Evolutionary conservation across 1,139 yeast genomes (phyloP).

Genomic region (Blastobotrys capitulatus): DNA sequence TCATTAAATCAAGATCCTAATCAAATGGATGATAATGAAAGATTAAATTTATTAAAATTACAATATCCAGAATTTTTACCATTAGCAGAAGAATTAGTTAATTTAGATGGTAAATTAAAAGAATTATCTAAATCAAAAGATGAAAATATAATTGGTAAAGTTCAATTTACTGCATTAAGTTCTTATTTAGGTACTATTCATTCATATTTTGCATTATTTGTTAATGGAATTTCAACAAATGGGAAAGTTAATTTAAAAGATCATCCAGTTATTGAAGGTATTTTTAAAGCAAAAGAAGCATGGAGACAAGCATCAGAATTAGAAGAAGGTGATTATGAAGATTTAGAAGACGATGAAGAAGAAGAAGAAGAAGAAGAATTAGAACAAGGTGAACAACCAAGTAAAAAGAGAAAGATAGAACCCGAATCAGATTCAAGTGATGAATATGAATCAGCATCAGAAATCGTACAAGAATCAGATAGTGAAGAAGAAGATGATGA

Average conservation of each 20-base stretch:
- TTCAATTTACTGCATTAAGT: slow-evolving; percentile 64
- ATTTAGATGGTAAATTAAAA: slow-evolving; percentile 43
- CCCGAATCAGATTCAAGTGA: slow-evolving; percentile 12
- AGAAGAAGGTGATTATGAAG: slow-evolving; percentile 10
- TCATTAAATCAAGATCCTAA: slow-evolving; percentile 34
- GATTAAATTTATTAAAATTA: slow-evolving; percentile 25
- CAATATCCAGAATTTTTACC: slow-evolving; percentile 79
- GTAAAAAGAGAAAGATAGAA: slow-evolving; percentile 16
- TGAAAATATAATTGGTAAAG: slow-evolving; percentile 30
- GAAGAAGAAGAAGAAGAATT: slow-evolving; percentile 29
- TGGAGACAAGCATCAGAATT: slow-evolving; percentile 51
- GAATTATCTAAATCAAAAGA: slow-evolving; percentile 23
- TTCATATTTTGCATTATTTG: slow-evolving; percentile 68
- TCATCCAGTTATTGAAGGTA: slow-evolving; percentile 82
- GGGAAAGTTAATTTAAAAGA: slow-evolving; percentile 65
- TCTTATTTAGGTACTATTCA: slow-evolving; percentile 72
- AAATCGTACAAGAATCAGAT: slow-evolving; percentile 14
- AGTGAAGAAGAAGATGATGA: slow-evolving; percentile 32
- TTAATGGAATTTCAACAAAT: slow-evolving; percentile 48
- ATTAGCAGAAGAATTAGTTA: slow-evolving; percentile 56
- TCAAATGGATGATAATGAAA: slow-evolving; percentile 37
- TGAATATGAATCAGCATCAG: slow-evolving; percentile 7
- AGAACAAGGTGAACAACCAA: slow-evolving; percentile 20
- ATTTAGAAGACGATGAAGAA: slow-evolving; percentile 17
- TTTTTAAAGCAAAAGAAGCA: slow-evolving; percentile 74